These are phyloP conservation scores for Plasmodium cynomolgi DNA, from an alignment of 169 alveolate genomes.

Conservation along the genomic window DNA sequence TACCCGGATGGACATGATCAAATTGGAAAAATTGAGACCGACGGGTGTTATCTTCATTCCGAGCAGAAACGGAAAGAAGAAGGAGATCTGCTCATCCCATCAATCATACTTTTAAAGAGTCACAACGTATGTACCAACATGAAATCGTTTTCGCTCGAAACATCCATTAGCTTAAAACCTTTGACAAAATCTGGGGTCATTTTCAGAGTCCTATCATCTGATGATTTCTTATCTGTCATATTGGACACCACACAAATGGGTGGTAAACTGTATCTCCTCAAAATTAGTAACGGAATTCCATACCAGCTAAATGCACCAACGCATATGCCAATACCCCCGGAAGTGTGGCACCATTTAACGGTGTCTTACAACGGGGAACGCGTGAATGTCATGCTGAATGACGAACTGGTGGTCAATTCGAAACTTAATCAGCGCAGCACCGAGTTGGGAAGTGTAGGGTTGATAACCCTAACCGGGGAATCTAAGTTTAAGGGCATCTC, in stretches of 20 bases:
- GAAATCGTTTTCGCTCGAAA: slow-evolving; percentile 19
- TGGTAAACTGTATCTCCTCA: slow-evolving; percentile 69
- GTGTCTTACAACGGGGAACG: slow-evolving; percentile 35
- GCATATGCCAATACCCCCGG: slow-evolving; percentile 41
- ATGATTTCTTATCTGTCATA: slow-evolving; percentile 71
- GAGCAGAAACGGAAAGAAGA: slow-evolving; percentile 11
- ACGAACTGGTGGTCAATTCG: slow-evolving; percentile 40
- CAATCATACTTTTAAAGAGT: slow-evolving; percentile 50
- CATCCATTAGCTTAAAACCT: slow-evolving; percentile 23
- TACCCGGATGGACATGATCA: not conserved
- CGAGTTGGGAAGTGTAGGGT: slow-evolving; percentile 41
- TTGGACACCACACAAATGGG: slow-evolving; percentile 22
- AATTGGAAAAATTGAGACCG: not conserved
- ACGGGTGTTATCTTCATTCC: slow-evolving; percentile 28
- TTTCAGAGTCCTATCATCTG: slow-evolving; percentile 47
- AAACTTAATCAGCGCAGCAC: slow-evolving; percentile 9
- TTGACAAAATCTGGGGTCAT: slow-evolving; percentile 65
- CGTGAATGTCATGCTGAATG: slow-evolving; percentile 25
- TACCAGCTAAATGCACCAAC: slow-evolving; percentile 68
- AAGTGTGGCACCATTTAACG: slow-evolving; percentile 50
- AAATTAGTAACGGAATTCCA: slow-evolving; percentile 71
- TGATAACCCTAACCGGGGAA: slow-evolving; percentile 60
- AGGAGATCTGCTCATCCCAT: slow-evolving; percentile 37
- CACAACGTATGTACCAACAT: slow-evolving; percentile 47
- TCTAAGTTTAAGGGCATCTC: slow-evolving; percentile 15